Evolutionary conservation across 805 yeast species (phyloP), one percentile per base, ranked within the genome.

Genomic region (Hanseniaspora opuntiae): DNA sequence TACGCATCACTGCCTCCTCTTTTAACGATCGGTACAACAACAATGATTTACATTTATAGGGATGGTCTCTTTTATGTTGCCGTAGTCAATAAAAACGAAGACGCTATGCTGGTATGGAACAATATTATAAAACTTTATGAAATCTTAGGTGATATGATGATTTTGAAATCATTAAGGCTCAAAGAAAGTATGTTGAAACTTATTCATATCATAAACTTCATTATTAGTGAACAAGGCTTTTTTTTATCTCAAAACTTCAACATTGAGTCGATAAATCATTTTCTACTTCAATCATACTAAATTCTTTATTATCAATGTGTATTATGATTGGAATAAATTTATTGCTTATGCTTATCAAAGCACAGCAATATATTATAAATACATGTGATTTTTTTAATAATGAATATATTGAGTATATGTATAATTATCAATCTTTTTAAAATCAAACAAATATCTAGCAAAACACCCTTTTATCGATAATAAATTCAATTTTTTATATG

Each of bases 11-110:
- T 22, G 14, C 45, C 45, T 11, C 90, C 93, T 0, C 74, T 84
- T 0, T 69, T 90, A 44, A 93, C 97, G 0, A 68, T 93, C 44
- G 97, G 97, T 1, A 86, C 95, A 0, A 93, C 97, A 0, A 83
- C 96, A 0, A 93, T 90, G 63, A 74, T 87, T 52, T 89, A 87
- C 62, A 81, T 86, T 47, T 78, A 77, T 58, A 71, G 75, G 30
- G 71, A 73, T 14, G 70, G 74, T 49, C 60, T 90, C 16, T 93
- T 94, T 84, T 61, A 87, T 9, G 95, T 89, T 11, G 95, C 89
- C 0, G 88, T 89, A n/a, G 79, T 94, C 0, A 75, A 97, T 57
- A 82, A 87, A 42, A 93, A 90, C 63, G 86, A 82, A 37, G 96
- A 90, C 63, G 88, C 89, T 35, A 78, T 88, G 0, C 65, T 79